phyloP scores from a whole-genome alignment of 768 basidiomycete genomes.

The Naganishia friedmannii region DNA sequence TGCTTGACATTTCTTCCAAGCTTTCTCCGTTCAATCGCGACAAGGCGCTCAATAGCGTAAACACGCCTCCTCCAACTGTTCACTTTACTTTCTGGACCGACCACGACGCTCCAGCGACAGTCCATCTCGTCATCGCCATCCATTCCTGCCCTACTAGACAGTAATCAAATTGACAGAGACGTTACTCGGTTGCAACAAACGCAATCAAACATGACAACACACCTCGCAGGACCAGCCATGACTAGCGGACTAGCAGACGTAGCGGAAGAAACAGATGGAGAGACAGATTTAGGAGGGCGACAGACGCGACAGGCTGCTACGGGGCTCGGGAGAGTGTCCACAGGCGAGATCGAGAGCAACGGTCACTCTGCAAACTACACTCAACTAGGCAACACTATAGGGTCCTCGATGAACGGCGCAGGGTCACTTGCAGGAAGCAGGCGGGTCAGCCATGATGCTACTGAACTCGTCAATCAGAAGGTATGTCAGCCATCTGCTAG shows the following conservation, averaged over 20 bases:
- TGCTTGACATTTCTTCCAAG: not conserved
- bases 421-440: slow-evolving; percentile 13
- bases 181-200: not conserved
- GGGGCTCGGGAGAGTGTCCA: no score
- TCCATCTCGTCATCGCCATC: not conserved
- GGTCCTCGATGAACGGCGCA: slow-evolving; percentile 5
- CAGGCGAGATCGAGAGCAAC: slow-evolving; percentile 2
- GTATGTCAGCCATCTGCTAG: not conserved
- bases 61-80: not conserved
- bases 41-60: slow-evolving; percentile 1
- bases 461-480: not conserved
- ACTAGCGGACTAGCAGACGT: slow-evolving; percentile 25
- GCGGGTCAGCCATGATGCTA: slow-evolving; percentile 14
- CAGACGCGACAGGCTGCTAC: not conserved
- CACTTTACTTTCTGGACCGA: not conserved
- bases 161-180: not conserved
- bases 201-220: slow-evolving; percentile 1
- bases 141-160: not conserved
- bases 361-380: not conserved
- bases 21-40: not conserved
- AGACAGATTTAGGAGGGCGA: slow-evolving; percentile 25
- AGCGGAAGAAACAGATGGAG: slow-evolving; percentile 28
- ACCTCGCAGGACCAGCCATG: slow-evolving; percentile 10
- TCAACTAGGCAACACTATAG: not conserved
- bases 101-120: not conserved